Percentiles rank a stretch among this genome's conserved stretches.
phyloP scores from a whole-genome alignment of 306 rosid genomes.

The Sindora glabra region DNA sequence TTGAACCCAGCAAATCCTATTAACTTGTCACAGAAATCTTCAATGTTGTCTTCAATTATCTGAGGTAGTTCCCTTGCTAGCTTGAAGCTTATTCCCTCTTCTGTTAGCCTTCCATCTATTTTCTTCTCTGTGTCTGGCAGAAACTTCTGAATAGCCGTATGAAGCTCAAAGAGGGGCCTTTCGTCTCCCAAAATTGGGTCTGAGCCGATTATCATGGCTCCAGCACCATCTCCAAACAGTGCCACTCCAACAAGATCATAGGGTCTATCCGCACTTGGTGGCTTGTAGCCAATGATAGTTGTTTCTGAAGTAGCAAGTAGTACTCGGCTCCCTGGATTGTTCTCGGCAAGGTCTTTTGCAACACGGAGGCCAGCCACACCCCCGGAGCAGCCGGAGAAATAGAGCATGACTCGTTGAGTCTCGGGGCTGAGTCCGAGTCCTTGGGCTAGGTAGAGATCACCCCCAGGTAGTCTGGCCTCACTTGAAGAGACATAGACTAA shows the following conservation, averaged over 20 bases:
- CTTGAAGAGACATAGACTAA: constrained; percentile 86
- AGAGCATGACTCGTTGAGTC: constrained; percentile 57
- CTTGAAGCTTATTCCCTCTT: constrained; percentile 84
- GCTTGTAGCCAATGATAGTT: constrained; percentile 84
- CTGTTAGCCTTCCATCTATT: constrained; percentile 84
- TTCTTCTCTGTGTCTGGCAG: constrained; percentile 63
- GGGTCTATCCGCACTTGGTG: constrained; percentile 70
- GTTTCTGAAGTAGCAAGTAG: constrained; percentile 81
- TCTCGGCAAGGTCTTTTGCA: constrained; percentile 86
- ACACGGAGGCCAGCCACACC: constrained; percentile 87
- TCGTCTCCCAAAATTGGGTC: constrained; percentile 42
- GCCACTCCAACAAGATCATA: constrained; percentile 95
- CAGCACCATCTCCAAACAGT: constrained; percentile 87
- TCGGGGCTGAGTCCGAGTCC: constrained; percentile 68
- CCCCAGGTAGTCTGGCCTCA: constrained; percentile 85
- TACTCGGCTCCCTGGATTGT: constrained; percentile 82
- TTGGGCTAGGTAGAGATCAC: constrained; percentile 68
- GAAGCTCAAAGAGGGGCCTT: constrained; percentile 79
- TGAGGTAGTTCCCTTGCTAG: constrained; percentile 80
- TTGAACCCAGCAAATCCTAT: constrained; percentile 35
- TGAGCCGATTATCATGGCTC: constrained; percentile 73
- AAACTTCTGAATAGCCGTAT: constrained; percentile 62
- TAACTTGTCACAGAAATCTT: constrained; percentile 61
- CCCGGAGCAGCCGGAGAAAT: constrained; percentile 81
- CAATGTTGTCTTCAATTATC: constrained; percentile 70